phyloP scores from a whole-genome alignment of 73 alveolate species.

The Blepharisma japonicum region DNA sequence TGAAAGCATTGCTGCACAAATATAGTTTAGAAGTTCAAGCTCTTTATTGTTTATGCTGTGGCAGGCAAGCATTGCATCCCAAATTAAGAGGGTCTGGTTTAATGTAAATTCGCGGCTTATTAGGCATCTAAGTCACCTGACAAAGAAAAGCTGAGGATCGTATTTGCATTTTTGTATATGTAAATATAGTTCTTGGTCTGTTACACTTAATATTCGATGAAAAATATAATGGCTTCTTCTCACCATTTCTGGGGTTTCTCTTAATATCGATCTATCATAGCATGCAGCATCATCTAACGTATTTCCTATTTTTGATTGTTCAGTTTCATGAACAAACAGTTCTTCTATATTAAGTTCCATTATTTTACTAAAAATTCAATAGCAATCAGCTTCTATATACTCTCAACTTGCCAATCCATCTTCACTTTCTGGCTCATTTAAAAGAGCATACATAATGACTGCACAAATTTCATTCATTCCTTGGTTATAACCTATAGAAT shows the following conservation, averaged over 20 bases:
- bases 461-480: conserved; percentile 90
- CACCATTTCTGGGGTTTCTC: conserved; percentile 40
- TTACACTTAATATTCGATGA: conserved; percentile 41
- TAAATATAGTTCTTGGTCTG: conserved; percentile 42
- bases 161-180: conserved; percentile 47
- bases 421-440: conserved; percentile 37
- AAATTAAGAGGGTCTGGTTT: conserved; percentile 35
- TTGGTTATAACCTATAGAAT: conserved; percentile 68
- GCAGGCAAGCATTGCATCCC: conserved; percentile 55
- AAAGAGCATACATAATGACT: conserved; percentile 55
- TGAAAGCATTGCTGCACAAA: neutral
- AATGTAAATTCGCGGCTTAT: conserved; percentile 57
- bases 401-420: neutral
- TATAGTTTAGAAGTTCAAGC: conserved; percentile 1
- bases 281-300: neutral
- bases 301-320: neutral
- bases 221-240: conserved; percentile 55
- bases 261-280: neutral
- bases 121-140: conserved; percentile 72
- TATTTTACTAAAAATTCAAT: neutral
- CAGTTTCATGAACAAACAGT: neutral
- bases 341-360: neutral
- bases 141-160: conserved; percentile 57
- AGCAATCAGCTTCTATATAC: conserved; percentile 1
- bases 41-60: neutral